Evolutionary conservation across 192 early-diverging fungal species (phyloP), one percentile per base, ranked within the genome.

Genomic region (Glomus cerebriforme): DNA sequence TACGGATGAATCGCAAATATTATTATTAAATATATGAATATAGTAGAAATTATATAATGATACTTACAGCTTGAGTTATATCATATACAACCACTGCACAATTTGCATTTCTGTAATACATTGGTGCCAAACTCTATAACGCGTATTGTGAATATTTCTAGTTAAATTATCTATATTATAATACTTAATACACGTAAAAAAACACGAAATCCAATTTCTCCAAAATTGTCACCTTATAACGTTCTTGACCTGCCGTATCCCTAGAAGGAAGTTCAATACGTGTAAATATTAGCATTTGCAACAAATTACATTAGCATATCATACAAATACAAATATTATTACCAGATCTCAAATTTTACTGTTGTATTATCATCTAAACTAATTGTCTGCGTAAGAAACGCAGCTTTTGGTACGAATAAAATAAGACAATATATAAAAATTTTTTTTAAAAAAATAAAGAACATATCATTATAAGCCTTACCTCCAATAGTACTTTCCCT

Each of bases 291-390:
- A 54, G 19, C 19, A 17, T 54, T 54, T 17, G 39, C 10, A 22
- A n/a, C 17, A n/a, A 54, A 54, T 54, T 17, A 22, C 17, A 54
- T 54, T 15, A 54, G 19, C 8, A 54, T 54, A 17, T 22, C 17
- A 54, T 22, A 54, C 6, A 22, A 54, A 54, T 54, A 54, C 4
- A 49, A 1, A 54, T 54, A 22, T 5, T 17, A 54, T 54, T 88
- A 88, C 94, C 95, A 96, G 81, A 96, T 96, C 83, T 97, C 95
- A 88, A 96, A 97, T 84, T 97, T 97, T 80, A 97, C 89, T n/a
- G 88, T 95, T 24, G 89, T 93, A 54, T 92, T 92, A 82, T 96
- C 95, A 77, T 96, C 94, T 65, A 96, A 83, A 73, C 88, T 83
- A 81, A 95, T 92, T 73, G 93, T 94, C 79, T 96, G 94, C 77